Evolutionary conservation across 495 filamentous ascomycete genomes (phyloP), one percentile per base, ranked within the genome.

Genomic region (Xylaria flabelliformis): DNA sequence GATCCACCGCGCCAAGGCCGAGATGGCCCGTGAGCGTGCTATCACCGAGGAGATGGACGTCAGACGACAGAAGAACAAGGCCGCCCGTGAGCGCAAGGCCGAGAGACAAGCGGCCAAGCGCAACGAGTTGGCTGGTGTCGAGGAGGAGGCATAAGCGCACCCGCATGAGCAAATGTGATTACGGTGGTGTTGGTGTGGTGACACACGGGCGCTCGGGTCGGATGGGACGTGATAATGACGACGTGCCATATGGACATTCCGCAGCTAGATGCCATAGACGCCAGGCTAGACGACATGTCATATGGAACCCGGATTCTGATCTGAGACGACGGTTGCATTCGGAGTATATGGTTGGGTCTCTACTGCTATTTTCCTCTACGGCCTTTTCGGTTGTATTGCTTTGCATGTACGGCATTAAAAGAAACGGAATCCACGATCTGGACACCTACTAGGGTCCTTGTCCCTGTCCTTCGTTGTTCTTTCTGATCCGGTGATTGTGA

Each of bases 1-100:
- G 96, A 97, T 99, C 87, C 96, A 99, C 90, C 96, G 93, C 85
- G 96, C 96, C 87, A 99, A 99, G 91, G 96, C 96, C 79, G 96
- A 99, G 92, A 94, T 95, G 87, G 88, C 89, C 72, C 97, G 96
- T 85, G 96, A 98, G 91, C 90, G 91, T 83, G 82, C 90, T 76
- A 88, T 98, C 83, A 96, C 97, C 93, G 94, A 98, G 81, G 94
- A 98, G 90, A 98, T 98, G 96, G 95, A 99, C 85, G 93, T 92
- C 87, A 98, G 96, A 90, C 94, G 96, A 88, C 91, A 93, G 84
- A 97, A 97, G 93, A 98, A 93, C 91, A 98, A 97, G 94, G 96
- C 96, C 78, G 95, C 95, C 73, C 93, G 96, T 87, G 97, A 98
- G 91, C 90, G 96, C 86, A 95, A 94, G 88, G 86, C 90, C 83